A percentile compares a stretch with the other conserved stretches of the same genome.
Evolutionary conservation across 2,329 filamentous ascomycete genomes (phyloP).

Genomic region (Penicillium occitanis): DNA sequence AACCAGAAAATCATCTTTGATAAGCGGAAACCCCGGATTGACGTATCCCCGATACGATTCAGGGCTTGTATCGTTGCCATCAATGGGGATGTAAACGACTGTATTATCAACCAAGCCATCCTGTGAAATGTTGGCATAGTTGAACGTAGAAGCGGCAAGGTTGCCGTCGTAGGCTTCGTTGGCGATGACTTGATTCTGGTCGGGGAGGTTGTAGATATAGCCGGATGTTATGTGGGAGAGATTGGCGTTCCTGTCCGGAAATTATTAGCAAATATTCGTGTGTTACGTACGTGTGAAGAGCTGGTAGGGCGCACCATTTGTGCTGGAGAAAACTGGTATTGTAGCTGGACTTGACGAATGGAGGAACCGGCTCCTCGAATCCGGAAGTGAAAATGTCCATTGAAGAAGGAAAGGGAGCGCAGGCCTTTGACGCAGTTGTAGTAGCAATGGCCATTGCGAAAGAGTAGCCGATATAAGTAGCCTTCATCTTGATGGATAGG

Average conservation of each 20-base stretch:
- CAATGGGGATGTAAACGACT: slow-evolving; percentile 29
- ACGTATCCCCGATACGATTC: slow-evolving; percentile 38
- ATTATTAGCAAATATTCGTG: neutral
- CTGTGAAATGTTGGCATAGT: slow-evolving; percentile 39
- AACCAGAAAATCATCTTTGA: slow-evolving; percentile 32
- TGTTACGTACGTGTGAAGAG: neutral
- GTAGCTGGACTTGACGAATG: slow-evolving; percentile 34
- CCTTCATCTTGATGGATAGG: neutral
- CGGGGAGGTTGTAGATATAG: slow-evolving; percentile 39
- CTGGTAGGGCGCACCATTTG: slow-evolving; percentile 33
- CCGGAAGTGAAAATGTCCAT: slow-evolving; percentile 30
- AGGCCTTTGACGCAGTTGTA: slow-evolving; percentile 4
- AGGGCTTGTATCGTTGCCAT: slow-evolving; percentile 22
- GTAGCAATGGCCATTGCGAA: neutral
- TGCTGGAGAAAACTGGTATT: slow-evolving; percentile 40
- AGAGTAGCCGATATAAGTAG: neutral
- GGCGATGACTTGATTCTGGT: slow-evolving; percentile 31
- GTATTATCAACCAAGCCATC: slow-evolving; percentile 41
- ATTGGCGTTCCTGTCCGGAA: slow-evolving; percentile 35
- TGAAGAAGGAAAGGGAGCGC: slow-evolving; percentile 21
- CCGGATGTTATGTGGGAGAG: slow-evolving; percentile 42
- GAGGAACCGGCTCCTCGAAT: slow-evolving; percentile 38
- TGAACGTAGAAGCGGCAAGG: slow-evolving; percentile 35
- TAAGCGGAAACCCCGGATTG: slow-evolving; percentile 41
- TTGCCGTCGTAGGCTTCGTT: slow-evolving; percentile 34